A percentile compares a stretch with the other conserved stretches of the same genome.
phyloP scores from a whole-genome alignment of 2,329 filamentous ascomycete genomes.

The Colletotrichum chlorophyti region DNA sequence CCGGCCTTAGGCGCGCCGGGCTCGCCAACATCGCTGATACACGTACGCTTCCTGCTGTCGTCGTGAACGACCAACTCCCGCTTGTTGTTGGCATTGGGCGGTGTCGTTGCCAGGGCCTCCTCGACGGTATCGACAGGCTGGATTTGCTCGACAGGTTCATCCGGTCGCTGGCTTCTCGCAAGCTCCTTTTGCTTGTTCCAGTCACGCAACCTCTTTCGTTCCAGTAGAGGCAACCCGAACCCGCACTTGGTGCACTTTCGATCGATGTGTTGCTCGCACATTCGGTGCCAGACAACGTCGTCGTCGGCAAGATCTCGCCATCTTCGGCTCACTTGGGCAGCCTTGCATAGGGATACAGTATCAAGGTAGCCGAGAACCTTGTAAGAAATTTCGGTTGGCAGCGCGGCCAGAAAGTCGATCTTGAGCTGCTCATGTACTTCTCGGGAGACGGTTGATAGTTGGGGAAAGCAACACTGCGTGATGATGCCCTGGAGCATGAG shows the following conservation, averaged over 20 bases:
- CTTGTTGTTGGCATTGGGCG: conserved; percentile 40
- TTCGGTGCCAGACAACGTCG: conserved; percentile 94
- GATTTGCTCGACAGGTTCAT: conserved; percentile 28
- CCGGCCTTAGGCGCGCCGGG: conserved; percentile 30
- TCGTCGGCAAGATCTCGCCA: conserved; percentile 95
- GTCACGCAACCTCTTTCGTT: conserved; percentile 85
- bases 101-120: conserved; percentile 26
- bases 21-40: conserved; percentile 31
- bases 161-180: conserved; percentile 35
- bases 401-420: conserved; percentile 91
- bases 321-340: conserved; percentile 87
- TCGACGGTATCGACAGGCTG: conserved; percentile 35
- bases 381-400: conserved; percentile 90
- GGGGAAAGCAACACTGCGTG: conserved; percentile 96
- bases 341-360: conserved; percentile 92
- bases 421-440: conserved; percentile 94
- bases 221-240: conserved; percentile 89
- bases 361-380: conserved; percentile 94
- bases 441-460: conserved; percentile 90
- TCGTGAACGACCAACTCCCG: conserved; percentile 36
- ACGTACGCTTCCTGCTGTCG: conserved; percentile 45
- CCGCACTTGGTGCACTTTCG: conserved; percentile 94
- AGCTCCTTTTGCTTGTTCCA: conserved; percentile 86
- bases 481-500: conserved; percentile 97
- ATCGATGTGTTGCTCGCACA: conserved; percentile 93